Conservation (phyloP, 352 stramenopile genomes). For the Phytopythium oedochilum region DNA sequence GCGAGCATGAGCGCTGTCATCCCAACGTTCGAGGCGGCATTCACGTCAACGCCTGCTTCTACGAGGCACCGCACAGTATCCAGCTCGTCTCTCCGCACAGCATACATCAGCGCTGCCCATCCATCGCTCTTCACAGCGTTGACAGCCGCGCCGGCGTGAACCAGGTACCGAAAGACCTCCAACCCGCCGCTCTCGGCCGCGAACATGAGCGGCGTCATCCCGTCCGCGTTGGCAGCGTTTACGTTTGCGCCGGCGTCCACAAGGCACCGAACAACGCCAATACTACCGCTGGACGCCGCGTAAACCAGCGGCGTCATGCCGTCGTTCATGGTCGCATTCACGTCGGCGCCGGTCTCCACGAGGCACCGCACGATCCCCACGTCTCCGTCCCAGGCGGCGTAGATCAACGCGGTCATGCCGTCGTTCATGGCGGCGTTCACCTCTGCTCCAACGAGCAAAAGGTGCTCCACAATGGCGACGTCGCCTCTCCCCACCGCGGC, state of each 20-base stretch:
- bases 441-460: background rate
- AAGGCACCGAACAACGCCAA: background rate
- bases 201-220: background rate
- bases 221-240: background rate
- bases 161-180: too few species aligned
- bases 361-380: background rate
- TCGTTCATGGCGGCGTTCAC: background rate
- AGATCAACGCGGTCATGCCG: background rate
- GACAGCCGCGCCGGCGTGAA: background rate
- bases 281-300: background rate
- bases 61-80: background rate
- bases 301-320: background rate
- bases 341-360: background rate
- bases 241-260: background rate
- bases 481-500: background rate
- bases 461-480: background rate
- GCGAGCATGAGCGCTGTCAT: background rate
- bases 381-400: background rate
- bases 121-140: background rate
- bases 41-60: background rate
- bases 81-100: background rate
- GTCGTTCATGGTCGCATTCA: background rate
- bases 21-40: background rate
- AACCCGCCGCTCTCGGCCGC: background rate
- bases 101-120: background rate